Conservation (phyloP, 768 basidiomycete genomes). For the Leucocoprinus leucothites region DNA sequence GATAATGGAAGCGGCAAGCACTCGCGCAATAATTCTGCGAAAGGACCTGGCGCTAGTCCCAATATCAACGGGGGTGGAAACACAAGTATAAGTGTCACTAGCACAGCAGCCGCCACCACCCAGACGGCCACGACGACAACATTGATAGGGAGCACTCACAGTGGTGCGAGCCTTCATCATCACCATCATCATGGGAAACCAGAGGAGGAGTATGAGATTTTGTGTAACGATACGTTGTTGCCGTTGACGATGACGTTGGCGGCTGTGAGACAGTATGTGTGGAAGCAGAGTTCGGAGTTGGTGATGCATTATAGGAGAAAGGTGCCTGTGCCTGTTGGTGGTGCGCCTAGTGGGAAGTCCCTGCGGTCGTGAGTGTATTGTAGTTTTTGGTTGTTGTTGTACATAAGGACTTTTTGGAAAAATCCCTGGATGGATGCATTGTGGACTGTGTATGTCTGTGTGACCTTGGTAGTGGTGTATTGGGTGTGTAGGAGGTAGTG, state of each 20-base stretch:
- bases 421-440: too few species aligned
- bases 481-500: too few species aligned
- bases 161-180: neutral
- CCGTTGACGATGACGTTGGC: constrained; percentile 89
- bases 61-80: constrained; percentile 2
- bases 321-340: neutral
- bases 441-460: too few species aligned
- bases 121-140: neutral
- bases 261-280: constrained; percentile 85
- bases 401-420: neutral
- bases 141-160: too few species aligned
- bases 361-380: too few species aligned
- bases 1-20: constrained; percentile 20
- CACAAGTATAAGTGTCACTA: neutral
- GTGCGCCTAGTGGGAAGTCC: too few species aligned
- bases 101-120: neutral
- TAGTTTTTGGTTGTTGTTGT: too few species aligned
- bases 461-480: too few species aligned
- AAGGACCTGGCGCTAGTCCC: neutral
- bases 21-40: constrained; percentile 1
- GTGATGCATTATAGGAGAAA: constrained; percentile 73
- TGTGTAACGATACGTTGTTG: constrained; percentile 83
- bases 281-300: constrained; percentile 73
- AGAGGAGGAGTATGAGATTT: constrained; percentile 81
- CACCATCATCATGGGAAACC: constrained; percentile 22